phyloP scores from a whole-genome alignment of 441 rosid species.

The Kokia cookei region DNA sequence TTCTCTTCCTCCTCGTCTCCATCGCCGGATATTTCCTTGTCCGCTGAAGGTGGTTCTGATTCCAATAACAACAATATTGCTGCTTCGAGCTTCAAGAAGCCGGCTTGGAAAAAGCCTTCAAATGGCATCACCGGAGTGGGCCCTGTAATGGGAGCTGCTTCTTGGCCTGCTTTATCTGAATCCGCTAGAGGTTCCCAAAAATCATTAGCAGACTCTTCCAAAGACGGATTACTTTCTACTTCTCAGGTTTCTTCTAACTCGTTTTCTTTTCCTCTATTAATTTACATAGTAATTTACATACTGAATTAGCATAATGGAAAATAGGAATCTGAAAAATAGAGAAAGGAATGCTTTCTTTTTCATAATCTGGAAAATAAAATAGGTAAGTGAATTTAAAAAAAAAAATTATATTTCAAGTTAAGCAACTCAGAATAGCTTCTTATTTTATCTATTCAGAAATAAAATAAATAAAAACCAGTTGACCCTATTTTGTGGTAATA shows the following conservation, averaged over 20 bases:
- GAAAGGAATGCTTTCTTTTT: background rate
- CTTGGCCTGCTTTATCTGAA: conserved; percentile 44
- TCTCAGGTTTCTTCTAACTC: conserved; percentile 30
- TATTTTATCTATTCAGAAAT: background rate
- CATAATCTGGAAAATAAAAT: background rate
- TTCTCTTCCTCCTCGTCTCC: conserved; percentile 11
- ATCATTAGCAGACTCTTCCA: conserved; percentile 25
- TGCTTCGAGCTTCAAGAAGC: conserved; percentile 28
- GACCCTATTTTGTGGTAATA: background rate
- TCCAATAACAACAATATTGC: conserved; percentile 13
- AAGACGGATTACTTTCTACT: conserved; percentile 27
- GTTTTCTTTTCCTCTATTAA: background rate
- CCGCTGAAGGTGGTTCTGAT: conserved; percentile 19
- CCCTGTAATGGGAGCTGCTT: conserved; percentile 31
- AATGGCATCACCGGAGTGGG: conserved; percentile 23
- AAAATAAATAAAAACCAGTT: background rate
- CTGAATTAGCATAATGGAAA: too few relatives aligned
- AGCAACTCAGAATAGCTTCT: background rate
- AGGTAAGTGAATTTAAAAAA: too few relatives aligned
- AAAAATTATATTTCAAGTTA: background rate
- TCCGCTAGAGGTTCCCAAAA: conserved; percentile 27
- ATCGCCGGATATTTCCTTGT: conserved; percentile 18
- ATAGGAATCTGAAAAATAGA: too few relatives aligned
- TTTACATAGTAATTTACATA: background rate
- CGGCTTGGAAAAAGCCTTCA: conserved; percentile 41